These are phyloP conservation scores for Boechera divaricarpa DNA, from an alignment of 345 rosid genomes.

Conservation along the genomic window DNA sequence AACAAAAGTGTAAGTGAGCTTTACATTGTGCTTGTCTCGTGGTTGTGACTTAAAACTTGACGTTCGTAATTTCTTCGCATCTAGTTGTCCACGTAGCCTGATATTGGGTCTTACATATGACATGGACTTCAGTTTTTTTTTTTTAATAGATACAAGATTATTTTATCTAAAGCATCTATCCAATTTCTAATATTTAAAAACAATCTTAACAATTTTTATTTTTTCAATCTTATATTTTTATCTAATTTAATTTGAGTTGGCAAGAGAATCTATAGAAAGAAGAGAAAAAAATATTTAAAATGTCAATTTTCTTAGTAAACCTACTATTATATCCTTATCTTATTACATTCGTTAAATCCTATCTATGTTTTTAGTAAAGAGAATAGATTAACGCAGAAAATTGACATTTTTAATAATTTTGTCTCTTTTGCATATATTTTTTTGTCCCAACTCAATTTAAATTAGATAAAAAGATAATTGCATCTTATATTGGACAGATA, in stretches of 20 bases:
- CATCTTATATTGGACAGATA: not conserved
- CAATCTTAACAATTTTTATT: not conserved
- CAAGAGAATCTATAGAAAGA: not conserved
- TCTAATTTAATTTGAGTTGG: slow-evolving; percentile 13
- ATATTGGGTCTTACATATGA: not conserved
- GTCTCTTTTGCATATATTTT: not conserved
- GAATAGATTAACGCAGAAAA: not conserved
- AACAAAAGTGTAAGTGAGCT: not conserved
- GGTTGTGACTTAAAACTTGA: not conserved
- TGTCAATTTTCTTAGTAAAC: not conserved
- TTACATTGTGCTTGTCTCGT: not conserved
- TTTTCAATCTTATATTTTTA: not conserved
- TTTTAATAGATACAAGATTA: not conserved
- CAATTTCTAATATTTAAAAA: not conserved
- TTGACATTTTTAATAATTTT: not conserved
- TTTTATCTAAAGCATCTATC: not conserved
- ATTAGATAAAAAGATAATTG: slow-evolving; percentile 5
- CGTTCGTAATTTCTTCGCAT: slow-evolving; percentile 1
- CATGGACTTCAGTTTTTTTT: not conserved
- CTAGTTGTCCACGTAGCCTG: not conserved
- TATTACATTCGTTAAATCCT: not conserved
- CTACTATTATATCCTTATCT: not conserved
- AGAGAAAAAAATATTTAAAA: not conserved
- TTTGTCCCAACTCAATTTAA: slow-evolving; percentile 2
- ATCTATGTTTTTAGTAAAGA: not conserved